Percentiles rank a stretch among this genome's conserved stretches.
These are phyloP conservation scores for Polyrhizophydium stewartii DNA, from an alignment of 371 early-diverging fungal species.

Conservation along the genomic window DNA sequence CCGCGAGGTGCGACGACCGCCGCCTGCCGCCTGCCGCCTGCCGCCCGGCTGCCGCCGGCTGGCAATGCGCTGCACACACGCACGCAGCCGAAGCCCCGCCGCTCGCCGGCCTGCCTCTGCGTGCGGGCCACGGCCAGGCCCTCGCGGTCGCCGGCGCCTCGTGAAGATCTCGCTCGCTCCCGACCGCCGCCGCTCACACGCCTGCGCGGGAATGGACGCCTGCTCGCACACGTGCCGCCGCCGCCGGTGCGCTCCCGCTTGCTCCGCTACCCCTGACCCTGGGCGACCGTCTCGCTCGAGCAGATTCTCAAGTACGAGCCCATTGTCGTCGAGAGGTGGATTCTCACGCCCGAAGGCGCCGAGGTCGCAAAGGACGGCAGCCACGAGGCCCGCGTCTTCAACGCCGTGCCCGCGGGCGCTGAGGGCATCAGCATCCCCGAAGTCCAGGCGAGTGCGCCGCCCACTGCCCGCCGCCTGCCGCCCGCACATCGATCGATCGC, in stretches of 20 bases:
- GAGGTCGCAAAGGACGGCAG: slow-evolving; percentile 83
- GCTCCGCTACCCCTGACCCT: background rate
- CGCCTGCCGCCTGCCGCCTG: background rate
- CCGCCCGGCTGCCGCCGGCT: background rate
- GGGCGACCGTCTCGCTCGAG: background rate
- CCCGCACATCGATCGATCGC: no score
- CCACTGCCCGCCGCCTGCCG: no score
- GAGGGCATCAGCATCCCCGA: slow-evolving; percentile 80
- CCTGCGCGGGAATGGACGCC: no score
- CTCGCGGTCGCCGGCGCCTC: no score
- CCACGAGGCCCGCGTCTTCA: slow-evolving; percentile 91
- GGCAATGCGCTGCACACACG: background rate
- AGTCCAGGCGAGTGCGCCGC: slow-evolving; percentile 54
- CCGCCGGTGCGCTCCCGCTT: background rate
- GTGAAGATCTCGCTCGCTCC: no score
- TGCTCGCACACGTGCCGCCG: background rate
- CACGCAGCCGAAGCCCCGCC: background rate
- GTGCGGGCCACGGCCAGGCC: no score
- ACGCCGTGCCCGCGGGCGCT: slow-evolving; percentile 76
- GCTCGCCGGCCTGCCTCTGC: no score
- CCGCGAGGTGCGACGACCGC: slow-evolving; percentile 63
- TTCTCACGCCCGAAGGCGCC: slow-evolving; percentile 80
- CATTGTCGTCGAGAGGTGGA: slow-evolving; percentile 77
- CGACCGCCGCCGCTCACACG: no score
- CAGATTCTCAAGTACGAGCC: slow-evolving; percentile 82